These are phyloP conservation scores for Vitis rotundifolia DNA, from an alignment of 164 flowering plant species.

Conservation along the genomic window DNA sequence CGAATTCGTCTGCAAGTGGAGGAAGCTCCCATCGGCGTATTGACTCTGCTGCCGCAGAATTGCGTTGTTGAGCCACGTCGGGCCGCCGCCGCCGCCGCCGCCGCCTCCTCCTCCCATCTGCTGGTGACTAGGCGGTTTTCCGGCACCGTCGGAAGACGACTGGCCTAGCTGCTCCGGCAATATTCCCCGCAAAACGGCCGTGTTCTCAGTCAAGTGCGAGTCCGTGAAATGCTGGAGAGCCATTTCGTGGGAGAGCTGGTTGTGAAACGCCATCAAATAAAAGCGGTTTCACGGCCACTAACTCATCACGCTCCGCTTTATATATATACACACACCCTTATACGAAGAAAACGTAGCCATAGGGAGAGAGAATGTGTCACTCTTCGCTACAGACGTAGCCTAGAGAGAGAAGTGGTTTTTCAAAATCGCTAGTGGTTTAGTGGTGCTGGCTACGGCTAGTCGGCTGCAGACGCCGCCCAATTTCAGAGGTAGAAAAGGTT, in stretches of 20 bases:
- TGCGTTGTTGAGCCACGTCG: constrained; percentile 62
- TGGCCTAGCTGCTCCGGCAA: constrained; percentile 22
- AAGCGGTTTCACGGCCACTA: background rate
- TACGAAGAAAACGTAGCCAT: no score
- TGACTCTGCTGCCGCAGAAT: constrained; percentile 45
- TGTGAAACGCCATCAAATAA: constrained; percentile 35
- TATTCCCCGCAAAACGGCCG: constrained; percentile 22
- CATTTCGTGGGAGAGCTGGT: constrained; percentile 44
- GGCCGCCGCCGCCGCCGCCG: constrained; percentile 27
- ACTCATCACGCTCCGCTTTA: no score
- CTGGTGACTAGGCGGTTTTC: constrained; percentile 12
- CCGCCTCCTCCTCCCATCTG: constrained; percentile 8
- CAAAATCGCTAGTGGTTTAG: no score
- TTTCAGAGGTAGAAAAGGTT: no score
- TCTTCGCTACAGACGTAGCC: no score
- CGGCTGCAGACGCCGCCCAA: no score
- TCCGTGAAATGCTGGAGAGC: constrained; percentile 43
- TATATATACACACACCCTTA: no score
- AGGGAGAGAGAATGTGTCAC: no score
- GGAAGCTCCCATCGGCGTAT: constrained; percentile 36
- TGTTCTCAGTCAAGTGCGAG: constrained; percentile 26
- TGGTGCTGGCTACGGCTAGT: no score
- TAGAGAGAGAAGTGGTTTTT: no score
- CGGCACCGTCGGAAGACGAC: constrained; percentile 18
- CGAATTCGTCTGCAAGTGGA: constrained; percentile 46